Conservation (phyloP, 176 grass and related monocot species). For the Triticum dicoccoides region DNA sequence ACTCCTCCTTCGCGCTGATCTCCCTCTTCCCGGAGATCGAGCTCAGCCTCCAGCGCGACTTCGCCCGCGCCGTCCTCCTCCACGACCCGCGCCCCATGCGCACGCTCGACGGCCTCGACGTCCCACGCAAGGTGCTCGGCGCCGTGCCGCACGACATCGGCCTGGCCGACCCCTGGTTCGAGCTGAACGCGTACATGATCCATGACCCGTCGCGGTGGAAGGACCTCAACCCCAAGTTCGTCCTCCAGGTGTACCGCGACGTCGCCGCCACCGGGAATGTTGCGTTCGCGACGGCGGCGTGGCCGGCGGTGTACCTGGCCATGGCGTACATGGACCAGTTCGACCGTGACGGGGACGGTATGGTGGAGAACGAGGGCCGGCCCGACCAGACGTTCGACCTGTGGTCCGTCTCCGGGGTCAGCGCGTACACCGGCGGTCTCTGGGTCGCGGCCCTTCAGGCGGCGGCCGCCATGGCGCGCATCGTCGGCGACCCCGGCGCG, state of each 20-base stretch:
- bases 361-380: slow-evolving; percentile 73
- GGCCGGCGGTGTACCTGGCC: slow-evolving; percentile 66
- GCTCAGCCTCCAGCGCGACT: slow-evolving; percentile 13
- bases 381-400: slow-evolving; percentile 69
- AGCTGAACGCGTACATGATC: slow-evolving; percentile 61
- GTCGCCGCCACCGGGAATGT: slow-evolving; percentile 41
- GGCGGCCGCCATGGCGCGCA: slow-evolving; percentile 58
- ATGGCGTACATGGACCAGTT: slow-evolving; percentile 84
- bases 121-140: slow-evolving; percentile 48
- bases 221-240: slow-evolving; percentile 77
- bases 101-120: slow-evolving; percentile 25
- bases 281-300: slow-evolving; percentile 50
- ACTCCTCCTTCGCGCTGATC: slow-evolving; percentile 11
- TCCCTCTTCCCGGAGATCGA: slow-evolving; percentile 2
- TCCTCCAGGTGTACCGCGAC: slow-evolving; percentile 55
- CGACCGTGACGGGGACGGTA: slow-evolving; percentile 63
- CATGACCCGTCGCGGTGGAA: slow-evolving; percentile 62
- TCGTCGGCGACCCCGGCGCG: slow-evolving; percentile 47
- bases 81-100: slow-evolving; percentile 51
- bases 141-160: slow-evolving; percentile 70
- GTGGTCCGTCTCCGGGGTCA: slow-evolving; percentile 62
- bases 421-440: slow-evolving; percentile 61
- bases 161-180: slow-evolving; percentile 59
- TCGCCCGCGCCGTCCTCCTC: slow-evolving; percentile 8
- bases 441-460: slow-evolving; percentile 71